Conservation (phyloP, 2,329 filamentous ascomycete species). For the Neocatenulostroma microsporum region DNA sequence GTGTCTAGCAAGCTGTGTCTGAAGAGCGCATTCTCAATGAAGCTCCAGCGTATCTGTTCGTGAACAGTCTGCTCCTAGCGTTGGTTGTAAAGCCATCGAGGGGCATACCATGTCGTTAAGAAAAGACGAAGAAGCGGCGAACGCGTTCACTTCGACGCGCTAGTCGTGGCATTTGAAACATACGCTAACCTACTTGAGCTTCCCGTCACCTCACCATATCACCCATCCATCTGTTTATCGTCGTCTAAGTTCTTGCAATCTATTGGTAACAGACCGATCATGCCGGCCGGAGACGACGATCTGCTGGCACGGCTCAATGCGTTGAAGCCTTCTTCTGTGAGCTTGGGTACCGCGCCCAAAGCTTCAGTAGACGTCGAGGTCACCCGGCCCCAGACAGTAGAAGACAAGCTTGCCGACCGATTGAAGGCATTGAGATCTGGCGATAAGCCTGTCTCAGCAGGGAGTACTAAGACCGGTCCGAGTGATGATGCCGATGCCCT, state of each 20-base stretch:
- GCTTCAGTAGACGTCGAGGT: conserved; percentile 17
- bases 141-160: not conserved
- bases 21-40: too few relatives aligned
- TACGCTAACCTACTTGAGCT: too few relatives aligned
- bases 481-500: conserved; percentile 9
- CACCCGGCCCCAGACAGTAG: conserved; percentile 15
- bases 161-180: too few relatives aligned
- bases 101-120: too few relatives aligned
- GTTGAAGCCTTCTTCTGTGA: conserved; percentile 38
- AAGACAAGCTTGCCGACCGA: conserved; percentile 27
- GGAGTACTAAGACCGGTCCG: not conserved
- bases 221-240: not conserved
- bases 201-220: not conserved
- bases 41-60: too few relatives aligned
- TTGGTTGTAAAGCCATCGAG: too few relatives aligned
- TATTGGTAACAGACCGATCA: too few relatives aligned
- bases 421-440: conserved; percentile 24
- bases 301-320: conserved; percentile 44
- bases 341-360: conserved; percentile 20
- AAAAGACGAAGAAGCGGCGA: too few relatives aligned
- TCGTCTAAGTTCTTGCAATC: too few relatives aligned
- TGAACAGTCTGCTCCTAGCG: too few relatives aligned
- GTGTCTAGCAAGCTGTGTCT: too few relatives aligned
- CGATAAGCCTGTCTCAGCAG: too few relatives aligned
- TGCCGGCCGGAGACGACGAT: conserved; percentile 30